Conservation (phyloP, 1,139 yeast species). For the Geotrichum citri-aurantii region DNA sequence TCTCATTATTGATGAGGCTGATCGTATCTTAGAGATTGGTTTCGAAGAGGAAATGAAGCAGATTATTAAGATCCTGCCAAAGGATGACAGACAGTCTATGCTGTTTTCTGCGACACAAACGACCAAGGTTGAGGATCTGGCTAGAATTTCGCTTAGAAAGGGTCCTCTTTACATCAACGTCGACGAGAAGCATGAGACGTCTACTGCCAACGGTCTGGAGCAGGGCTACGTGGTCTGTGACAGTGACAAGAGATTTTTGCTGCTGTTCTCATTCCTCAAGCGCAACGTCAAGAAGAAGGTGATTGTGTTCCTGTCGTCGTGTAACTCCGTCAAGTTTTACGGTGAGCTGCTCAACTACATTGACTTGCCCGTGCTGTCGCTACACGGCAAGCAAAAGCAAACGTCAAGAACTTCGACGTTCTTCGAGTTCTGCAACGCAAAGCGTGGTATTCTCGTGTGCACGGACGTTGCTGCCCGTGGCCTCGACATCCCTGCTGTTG, state of each 20-base stretch:
- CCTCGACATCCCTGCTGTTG: slow-evolving; percentile 92
- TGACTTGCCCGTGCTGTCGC: slow-evolving; percentile 89
- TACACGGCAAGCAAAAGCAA: slow-evolving; percentile 97
- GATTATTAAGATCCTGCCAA: slow-evolving; percentile 88
- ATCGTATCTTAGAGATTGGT: slow-evolving; percentile 92
- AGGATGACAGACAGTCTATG: slow-evolving; percentile 93
- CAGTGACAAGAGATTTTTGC: slow-evolving; percentile 84
- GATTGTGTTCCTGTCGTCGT: slow-evolving; percentile 90
- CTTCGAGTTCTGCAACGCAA: slow-evolving; percentile 96
- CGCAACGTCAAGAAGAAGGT: slow-evolving; percentile 80
- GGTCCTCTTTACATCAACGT: slow-evolving; percentile 97
- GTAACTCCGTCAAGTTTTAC: slow-evolving; percentile 94
- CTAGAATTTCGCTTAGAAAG: slow-evolving; percentile 88
- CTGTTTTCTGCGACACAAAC: slow-evolving; percentile 97
- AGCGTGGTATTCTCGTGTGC: slow-evolving; percentile 84
- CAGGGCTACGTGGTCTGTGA: slow-evolving; percentile 98
- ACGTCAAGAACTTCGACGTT: slow-evolving; percentile 96
- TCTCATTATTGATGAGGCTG: slow-evolving; percentile 93
- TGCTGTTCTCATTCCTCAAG: slow-evolving; percentile 86
- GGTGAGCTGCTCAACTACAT: slow-evolving; percentile 92
- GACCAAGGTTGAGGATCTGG: slow-evolving; percentile 95
- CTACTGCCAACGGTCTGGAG: slow-evolving; percentile 95
- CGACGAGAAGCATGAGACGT: slow-evolving; percentile 67
- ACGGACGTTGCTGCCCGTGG: slow-evolving; percentile 99
- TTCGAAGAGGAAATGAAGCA: slow-evolving; percentile 98